These are phyloP conservation scores for Lachnellula willkommii DNA, from an alignment of 2,329 filamentous ascomycete genomes.

Conservation along the genomic window DNA sequence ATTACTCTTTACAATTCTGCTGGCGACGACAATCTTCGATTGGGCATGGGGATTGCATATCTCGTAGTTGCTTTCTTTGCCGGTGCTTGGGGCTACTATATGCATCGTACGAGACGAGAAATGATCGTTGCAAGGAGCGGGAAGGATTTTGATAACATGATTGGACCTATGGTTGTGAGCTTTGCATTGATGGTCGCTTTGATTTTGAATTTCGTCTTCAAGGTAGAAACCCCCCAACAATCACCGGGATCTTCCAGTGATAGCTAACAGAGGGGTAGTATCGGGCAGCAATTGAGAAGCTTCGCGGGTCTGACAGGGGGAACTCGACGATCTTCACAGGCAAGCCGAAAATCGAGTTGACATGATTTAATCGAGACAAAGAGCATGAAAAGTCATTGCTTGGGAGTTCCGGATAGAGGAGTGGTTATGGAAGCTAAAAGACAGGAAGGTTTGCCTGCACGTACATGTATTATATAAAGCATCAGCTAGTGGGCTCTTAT, in stretches of 20 bases:
- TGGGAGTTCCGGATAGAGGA: neutral
- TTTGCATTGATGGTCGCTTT: slow-evolving; percentile 72
- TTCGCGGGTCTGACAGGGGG: slow-evolving; percentile 4
- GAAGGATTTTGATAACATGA: slow-evolving; percentile 85
- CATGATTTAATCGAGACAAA: neutral
- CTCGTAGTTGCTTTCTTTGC: slow-evolving; percentile 77
- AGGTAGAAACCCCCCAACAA: slow-evolving; percentile 45
- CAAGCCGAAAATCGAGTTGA: slow-evolving; percentile 12
- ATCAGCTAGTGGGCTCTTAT: no score
- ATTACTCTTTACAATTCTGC: slow-evolving; percentile 86
- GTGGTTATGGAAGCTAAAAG: neutral
- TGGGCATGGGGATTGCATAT: slow-evolving; percentile 76
- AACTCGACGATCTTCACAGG: slow-evolving; percentile 4
- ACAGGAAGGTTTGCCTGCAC: neutral
- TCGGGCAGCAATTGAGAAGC: slow-evolving; percentile 18
- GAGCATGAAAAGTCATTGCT: neutral
- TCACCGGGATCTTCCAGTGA: neutral
- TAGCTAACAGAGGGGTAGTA: slow-evolving; percentile 20
- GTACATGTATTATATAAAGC: neutral
- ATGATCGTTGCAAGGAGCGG: slow-evolving; percentile 84
- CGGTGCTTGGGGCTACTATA: slow-evolving; percentile 79
- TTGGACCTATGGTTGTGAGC: slow-evolving; percentile 80
- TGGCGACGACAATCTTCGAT: slow-evolving; percentile 69
- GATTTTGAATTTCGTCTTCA: slow-evolving; percentile 82
- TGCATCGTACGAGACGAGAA: slow-evolving; percentile 67